These are phyloP conservation scores for Rhynchospora tenuis DNA, from an alignment of 176 grass and related monocot species.

Conservation along the genomic window DNA sequence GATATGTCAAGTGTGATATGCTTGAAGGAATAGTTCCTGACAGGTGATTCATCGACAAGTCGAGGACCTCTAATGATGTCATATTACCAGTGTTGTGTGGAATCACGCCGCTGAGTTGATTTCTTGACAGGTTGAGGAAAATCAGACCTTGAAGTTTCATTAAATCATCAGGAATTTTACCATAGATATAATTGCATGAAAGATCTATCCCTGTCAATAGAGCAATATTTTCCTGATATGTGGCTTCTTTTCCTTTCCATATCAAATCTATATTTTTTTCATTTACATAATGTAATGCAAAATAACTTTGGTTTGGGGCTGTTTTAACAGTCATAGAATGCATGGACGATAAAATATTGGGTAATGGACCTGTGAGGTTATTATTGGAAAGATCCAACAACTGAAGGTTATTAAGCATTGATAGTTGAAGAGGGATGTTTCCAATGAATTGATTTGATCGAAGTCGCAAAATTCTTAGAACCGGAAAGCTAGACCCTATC, in stretches of 20 bases:
- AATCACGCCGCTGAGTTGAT: neutral
- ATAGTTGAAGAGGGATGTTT: constrained; percentile 13
- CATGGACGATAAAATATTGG: neutral
- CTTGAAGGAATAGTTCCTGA: neutral
- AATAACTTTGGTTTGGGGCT: neutral
- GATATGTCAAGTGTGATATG: neutral
- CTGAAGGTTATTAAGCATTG: neutral
- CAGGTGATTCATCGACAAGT: neutral
- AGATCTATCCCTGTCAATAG: neutral
- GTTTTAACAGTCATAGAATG: neutral
- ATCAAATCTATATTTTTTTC: neutral
- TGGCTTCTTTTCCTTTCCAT: neutral
- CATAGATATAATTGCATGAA: neutral
- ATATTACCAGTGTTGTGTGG: neutral
- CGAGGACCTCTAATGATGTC: neutral
- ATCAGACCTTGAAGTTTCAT: neutral
- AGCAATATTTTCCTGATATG: neutral
- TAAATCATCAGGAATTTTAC: neutral
- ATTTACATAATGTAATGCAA: too few species aligned
- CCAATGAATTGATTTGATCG: constrained; percentile 24
- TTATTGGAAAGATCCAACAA: constrained; percentile 27
- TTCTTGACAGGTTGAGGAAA: neutral
- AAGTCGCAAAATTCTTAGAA: neutral
- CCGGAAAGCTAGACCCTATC: neutral
- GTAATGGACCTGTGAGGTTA: neutral